Evolutionary conservation across 306 rosid species (phyloP), one percentile per base, ranked within the genome.

Genomic region (Lathyrus aphaca): DNA sequence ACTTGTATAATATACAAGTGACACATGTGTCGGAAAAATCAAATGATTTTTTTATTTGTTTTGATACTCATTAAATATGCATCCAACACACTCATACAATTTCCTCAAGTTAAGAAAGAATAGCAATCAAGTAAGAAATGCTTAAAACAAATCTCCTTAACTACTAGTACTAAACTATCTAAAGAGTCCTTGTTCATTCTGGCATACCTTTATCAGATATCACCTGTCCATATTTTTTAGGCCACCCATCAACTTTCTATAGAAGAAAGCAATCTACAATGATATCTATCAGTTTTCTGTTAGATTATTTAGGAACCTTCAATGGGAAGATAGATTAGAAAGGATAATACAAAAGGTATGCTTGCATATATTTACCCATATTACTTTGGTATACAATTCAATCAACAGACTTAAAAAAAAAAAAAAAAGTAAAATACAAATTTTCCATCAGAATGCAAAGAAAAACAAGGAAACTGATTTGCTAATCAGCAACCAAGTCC

Each of bases 311-410:
- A 29, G 38, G 39, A 29, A 40, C 44, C 50, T 43, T 50, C 17
- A 68, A 67, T 32, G 75, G 6, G 17, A 21, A 17, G 38, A 48
- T 54, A 54, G 56, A 57, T 14, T 15, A 5, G 40, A 63, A 27
- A 62, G 23, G 65, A 39, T 25, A 37, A 35, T 53, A 18, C 17
- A 42, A 49, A 17, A 53, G 3, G 53, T n/a, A 25, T 48, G 25
- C 12, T 21, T 45, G 30, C 39, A 69, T 68, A 69, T 82, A 69
- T 82, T 49, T 78, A 77, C 77, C 50, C 61, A 50, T 48, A 67
- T 59, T 30, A 51, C 38, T 39, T 64, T 39, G 59, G 48, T 63
- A 56, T 68, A 49, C 51, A 57, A 21, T 45, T 69, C 5, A 71
- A 27, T 62, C 64, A 67, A 70, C 59, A 8, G 50, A 62, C 43